phyloP scores from a whole-genome alignment of 371 early-diverging fungal genomes.

The Dentiscutata heterogama region DNA sequence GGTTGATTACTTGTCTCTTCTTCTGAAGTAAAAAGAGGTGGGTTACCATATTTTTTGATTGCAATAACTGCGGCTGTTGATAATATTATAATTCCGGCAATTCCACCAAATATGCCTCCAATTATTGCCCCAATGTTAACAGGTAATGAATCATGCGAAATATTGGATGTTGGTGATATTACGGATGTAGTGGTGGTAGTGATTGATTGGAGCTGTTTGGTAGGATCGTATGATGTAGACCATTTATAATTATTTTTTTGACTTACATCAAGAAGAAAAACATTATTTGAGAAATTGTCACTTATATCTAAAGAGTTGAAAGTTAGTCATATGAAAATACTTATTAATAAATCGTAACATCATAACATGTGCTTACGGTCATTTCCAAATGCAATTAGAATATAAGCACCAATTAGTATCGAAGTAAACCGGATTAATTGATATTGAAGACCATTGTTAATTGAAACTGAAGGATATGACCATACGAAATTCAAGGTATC shows the following conservation, averaged over 20 bases:
- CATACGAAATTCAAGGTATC: background rate
- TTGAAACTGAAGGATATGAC: background rate
- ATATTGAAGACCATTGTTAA: background rate
- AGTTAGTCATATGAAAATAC: background rate
- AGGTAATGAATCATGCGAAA: background rate
- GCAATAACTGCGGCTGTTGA: background rate
- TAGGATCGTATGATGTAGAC: background rate
- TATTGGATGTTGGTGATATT: background rate
- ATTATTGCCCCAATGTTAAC: background rate
- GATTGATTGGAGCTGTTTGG: background rate
- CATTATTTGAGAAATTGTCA: background rate
- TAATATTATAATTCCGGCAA: background rate
- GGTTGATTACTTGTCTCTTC: background rate
- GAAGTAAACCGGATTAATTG: background rate
- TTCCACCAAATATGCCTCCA: slow-evolving; percentile 6
- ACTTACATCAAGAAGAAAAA: background rate
- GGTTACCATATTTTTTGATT: background rate
- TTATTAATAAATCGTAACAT: too few relatives aligned
- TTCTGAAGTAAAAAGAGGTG: background rate
- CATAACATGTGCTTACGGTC: background rate
- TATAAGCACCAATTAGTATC: background rate
- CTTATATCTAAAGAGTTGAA: background rate
- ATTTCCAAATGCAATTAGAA: background rate
- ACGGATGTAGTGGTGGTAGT: background rate
- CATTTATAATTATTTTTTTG: background rate